Evolutionary conservation across 78 protist species (phyloP).

Genomic region (Speleostelium caveatum): DNA sequence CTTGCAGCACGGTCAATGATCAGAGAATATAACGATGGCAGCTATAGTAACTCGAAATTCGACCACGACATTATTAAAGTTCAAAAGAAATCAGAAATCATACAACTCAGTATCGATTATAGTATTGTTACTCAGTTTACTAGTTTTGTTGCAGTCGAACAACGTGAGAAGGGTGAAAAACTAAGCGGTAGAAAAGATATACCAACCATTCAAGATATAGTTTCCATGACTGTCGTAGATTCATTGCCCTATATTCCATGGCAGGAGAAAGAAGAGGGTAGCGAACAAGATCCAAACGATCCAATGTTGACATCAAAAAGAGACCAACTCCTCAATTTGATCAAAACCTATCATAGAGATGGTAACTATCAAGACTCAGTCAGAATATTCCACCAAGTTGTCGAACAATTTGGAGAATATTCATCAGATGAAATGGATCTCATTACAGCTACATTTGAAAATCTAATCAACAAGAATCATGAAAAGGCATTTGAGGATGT

Average conservation of each 20-base stretch:
- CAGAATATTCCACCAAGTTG: slow-evolving; percentile 50
- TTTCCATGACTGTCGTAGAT: slow-evolving; percentile 12
- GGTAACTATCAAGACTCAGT: background rate
- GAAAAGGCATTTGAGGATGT: background rate
- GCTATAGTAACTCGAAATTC: slow-evolving; percentile 10
- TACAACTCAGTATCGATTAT: slow-evolving; percentile 29
- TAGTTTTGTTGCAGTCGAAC: slow-evolving; percentile 68
- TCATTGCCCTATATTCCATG: slow-evolving; percentile 33
- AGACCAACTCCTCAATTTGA: slow-evolving; percentile 12
- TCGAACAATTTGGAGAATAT: slow-evolving; percentile 55
- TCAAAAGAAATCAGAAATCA: slow-evolving; percentile 36
- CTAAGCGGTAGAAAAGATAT: background rate
- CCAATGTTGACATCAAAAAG: slow-evolving; percentile 16
- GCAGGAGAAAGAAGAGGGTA: slow-evolving; percentile 3
- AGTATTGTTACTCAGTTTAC: slow-evolving; percentile 61
- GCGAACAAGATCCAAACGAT: slow-evolving; percentile 14
- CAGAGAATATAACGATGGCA: slow-evolving; percentile 78
- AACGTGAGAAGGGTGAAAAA: slow-evolving; percentile 33
- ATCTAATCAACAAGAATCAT: background rate
- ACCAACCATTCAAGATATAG: slow-evolving; percentile 14
- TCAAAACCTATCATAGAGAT: background rate
- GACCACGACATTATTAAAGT: slow-evolving; percentile 62
- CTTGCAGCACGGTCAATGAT: slow-evolving; percentile 80
- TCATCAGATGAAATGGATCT: background rate
- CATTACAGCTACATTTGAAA: background rate